Conservation (phyloP, 306 rosid species). For the Vigna radiata region DNA sequence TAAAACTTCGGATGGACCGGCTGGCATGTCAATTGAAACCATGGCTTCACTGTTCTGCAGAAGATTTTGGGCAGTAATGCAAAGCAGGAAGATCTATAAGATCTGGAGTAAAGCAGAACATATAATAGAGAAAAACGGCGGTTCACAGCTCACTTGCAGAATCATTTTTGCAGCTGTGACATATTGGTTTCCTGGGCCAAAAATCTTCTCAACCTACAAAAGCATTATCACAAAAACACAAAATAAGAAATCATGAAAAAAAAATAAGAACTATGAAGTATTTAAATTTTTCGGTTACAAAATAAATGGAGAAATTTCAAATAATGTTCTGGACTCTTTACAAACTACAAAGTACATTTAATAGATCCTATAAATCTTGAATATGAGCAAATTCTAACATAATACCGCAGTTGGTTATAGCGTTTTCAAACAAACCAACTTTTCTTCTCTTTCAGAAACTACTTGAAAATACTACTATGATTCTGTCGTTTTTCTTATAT, state of each 20-base stretch:
- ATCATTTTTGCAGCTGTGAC: conserved; percentile 98
- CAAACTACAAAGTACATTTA: neutral
- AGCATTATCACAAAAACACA: conserved; percentile 7
- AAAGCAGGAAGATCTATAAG: neutral
- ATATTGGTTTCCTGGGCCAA: conserved; percentile 97
- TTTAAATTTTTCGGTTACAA: conserved; percentile 5
- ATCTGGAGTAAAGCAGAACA: neutral
- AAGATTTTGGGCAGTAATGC: conserved; percentile 13
- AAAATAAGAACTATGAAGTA: neutral
- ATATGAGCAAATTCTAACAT: conserved; percentile 4
- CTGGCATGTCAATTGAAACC: conserved; percentile 96
- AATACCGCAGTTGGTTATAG: neutral
- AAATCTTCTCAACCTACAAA: conserved; percentile 77
- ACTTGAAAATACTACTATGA: neutral
- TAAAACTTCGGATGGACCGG: conserved; percentile 94
- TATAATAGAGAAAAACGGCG: neutral
- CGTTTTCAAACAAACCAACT: neutral
- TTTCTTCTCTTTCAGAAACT: neutral
- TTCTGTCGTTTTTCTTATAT: neutral
- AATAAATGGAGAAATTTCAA: neutral
- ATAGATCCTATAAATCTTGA: neutral
- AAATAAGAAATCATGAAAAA: neutral
- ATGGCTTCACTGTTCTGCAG: conserved; percentile 90
- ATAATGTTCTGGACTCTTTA: neutral
- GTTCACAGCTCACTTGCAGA: conserved; percentile 64